Evolutionary conservation across 2,329 filamentous ascomycete species (phyloP), one percentile per base, ranked within the genome.

Genomic region (Ophiosphaerella narmari): DNA sequence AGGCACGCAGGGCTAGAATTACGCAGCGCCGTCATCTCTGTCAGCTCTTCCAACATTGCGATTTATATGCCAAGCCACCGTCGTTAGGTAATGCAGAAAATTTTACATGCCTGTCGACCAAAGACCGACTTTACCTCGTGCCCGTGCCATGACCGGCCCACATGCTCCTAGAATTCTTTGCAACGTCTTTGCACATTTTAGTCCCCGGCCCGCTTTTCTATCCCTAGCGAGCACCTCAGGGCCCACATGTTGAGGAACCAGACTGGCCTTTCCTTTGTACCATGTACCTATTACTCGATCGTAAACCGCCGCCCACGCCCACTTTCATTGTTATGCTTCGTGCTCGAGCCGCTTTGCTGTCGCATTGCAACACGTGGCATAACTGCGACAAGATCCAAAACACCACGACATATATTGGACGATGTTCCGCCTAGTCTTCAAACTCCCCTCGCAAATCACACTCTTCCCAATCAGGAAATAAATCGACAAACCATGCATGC

Each of bases 81-180:
- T 24, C 44, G 54, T 67, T 63, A 67, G 55, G 64, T 67, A 67
- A 68, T 57, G 60, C 60, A 35, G 52, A 64, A 67, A 66, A 62
- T 57, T 68, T 63, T 60, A 38, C 54, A 45, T 36, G 40, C 39
- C 35, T 48, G 46, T 44, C 58, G 42, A 39, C 52, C 57, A 60
- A 61, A 63, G 49, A 47, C 56, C 42, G 54, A 36, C 44, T 40
- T 26, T 39, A 39, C 48, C 37, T 57, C 41, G 47, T 29, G 46
- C 54, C 57, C 55, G 54, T 62, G 57, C 54, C 47, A 54, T 58
- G 55, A 63, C 55, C 55, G 55, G 62, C 57, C 62, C 65, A 62
- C 59, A 50, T 48, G 59, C 53, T 60, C 53, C 59, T 55, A 57
- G 57, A 52, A 48, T 51, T 45, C 48, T 52, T 56, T 55, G 46